A percentile compares a stretch with the other conserved stretches of the same genome.
Conservation (phyloP, 1,139 yeast species). For the Geotrichum klebahnii region DNA sequence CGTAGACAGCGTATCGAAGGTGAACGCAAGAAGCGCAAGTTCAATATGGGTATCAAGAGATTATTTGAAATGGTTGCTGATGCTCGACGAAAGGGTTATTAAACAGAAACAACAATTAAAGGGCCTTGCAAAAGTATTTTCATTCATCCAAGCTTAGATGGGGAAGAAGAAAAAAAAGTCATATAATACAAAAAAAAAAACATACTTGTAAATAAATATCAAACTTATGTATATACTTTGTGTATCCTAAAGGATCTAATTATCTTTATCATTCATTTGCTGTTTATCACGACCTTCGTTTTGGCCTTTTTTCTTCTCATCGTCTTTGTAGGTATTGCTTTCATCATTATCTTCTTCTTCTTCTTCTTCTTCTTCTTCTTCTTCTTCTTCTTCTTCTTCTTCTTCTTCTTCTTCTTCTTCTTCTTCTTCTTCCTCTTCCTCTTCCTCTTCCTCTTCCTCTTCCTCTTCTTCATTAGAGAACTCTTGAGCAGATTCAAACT, state of each 20-base stretch:
- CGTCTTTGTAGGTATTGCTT: too few relatives aligned
- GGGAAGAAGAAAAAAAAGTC: background rate
- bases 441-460: slow-evolving; percentile 13
- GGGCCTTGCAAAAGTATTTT: background rate
- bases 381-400: too few relatives aligned
- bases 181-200: background rate
- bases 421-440: slow-evolving; percentile 4
- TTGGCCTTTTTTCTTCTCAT: too few relatives aligned
- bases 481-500: background rate
- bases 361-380: too few relatives aligned
- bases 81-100: slow-evolving; percentile 40
- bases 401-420: background rate
- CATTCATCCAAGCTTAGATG: background rate
- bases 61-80: slow-evolving; percentile 39
- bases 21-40: slow-evolving; percentile 37
- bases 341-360: too few relatives aligned
- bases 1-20: slow-evolving; percentile 33
- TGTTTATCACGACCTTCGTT: too few relatives aligned
- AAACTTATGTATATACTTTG: slow-evolving; percentile 1
- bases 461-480: slow-evolving; percentile 3
- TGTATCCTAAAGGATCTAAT: background rate
- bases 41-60: slow-evolving; percentile 37
- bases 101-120: too few relatives aligned
- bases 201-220: background rate
- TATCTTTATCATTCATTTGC: too few relatives aligned